Percentiles rank a stretch among this genome's conserved stretches.
Conservation (phyloP, 1,139 yeast genomes). For the Scheffersomyces insectosa region DNA sequence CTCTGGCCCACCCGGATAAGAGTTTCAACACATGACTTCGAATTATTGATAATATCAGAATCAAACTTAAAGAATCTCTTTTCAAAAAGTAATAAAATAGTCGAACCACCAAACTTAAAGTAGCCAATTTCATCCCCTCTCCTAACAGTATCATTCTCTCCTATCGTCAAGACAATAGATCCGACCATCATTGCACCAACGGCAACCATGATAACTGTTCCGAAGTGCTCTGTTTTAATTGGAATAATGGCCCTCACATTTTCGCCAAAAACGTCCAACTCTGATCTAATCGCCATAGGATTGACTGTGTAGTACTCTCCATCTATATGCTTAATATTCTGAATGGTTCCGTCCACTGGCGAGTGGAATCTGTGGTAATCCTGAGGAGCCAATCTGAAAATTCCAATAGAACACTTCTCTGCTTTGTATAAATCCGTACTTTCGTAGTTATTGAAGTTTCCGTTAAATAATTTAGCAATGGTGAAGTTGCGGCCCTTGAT, state of each 20-base stretch:
- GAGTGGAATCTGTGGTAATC: conserved; percentile 94
- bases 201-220: conserved; percentile 73
- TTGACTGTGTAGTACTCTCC: conserved; percentile 97
- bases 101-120: conserved; percentile 95
- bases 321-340: conserved; percentile 64
- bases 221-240: conserved; percentile 71
- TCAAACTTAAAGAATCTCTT: conserved; percentile 54
- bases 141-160: conserved; percentile 55
- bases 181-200: conserved; percentile 99
- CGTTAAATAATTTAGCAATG: conserved; percentile 61
- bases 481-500: conserved; percentile 84
- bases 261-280: conserved; percentile 90
- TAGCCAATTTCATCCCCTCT: conserved; percentile 89
- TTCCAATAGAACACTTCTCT: conserved; percentile 61
- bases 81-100: conserved; percentile 61
- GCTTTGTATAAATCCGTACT: conserved; percentile 38
- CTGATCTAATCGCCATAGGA: conserved; percentile 93
- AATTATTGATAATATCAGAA: conserved; percentile 68
- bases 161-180: conserved; percentile 72
- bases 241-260: conserved; percentile 80
- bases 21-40: conserved; percentile 73
- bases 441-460: conserved; percentile 52
- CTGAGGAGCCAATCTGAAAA: conserved; percentile 92
- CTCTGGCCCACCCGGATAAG: conserved; percentile 89
- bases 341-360: conserved; percentile 76